Conservation (phyloP, 192 early-diverging fungal species). For the Chytriomyces sp. region DNA sequence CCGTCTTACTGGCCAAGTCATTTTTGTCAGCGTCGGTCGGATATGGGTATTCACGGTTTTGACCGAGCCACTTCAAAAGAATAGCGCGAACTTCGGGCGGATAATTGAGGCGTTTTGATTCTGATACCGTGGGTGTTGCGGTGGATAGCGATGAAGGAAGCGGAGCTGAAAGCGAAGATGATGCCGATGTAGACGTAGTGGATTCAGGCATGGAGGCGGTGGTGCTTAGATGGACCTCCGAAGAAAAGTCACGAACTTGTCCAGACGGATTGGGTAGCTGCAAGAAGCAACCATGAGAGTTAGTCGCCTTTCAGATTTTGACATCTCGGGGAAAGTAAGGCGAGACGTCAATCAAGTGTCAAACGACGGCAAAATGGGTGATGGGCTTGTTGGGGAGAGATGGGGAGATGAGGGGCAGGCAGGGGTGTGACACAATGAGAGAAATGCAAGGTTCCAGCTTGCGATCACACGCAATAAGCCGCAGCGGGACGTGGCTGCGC, state of each 20-base stretch:
- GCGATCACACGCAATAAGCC: no score
- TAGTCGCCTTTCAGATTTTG: no score
- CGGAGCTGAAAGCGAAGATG: background rate
- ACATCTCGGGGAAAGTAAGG: no score
- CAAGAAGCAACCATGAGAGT: no score
- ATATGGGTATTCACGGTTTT: slow-evolving; percentile 66
- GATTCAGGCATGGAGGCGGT: background rate
- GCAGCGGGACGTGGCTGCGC: no score
- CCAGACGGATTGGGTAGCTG: background rate
- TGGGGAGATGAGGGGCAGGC: no score
- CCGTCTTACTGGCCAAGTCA: slow-evolving; percentile 52
- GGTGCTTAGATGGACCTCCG: background rate
- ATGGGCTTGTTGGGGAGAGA: no score
- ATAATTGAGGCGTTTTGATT: slow-evolving; percentile 33
- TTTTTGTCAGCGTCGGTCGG: slow-evolving; percentile 68
- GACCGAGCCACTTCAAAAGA: slow-evolving; percentile 62
- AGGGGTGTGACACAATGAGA: no score
- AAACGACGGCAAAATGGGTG: no score
- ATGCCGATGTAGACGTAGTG: background rate
- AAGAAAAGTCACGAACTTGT: background rate
- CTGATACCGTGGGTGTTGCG: no score
- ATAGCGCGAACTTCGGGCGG: slow-evolving; percentile 40
- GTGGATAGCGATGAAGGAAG: background rate
- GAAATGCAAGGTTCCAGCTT: no score
- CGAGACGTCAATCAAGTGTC: no score